These are phyloP conservation scores for Sugiyamaella americana DNA, from an alignment of 805 yeast species.

Conservation along the genomic window DNA sequence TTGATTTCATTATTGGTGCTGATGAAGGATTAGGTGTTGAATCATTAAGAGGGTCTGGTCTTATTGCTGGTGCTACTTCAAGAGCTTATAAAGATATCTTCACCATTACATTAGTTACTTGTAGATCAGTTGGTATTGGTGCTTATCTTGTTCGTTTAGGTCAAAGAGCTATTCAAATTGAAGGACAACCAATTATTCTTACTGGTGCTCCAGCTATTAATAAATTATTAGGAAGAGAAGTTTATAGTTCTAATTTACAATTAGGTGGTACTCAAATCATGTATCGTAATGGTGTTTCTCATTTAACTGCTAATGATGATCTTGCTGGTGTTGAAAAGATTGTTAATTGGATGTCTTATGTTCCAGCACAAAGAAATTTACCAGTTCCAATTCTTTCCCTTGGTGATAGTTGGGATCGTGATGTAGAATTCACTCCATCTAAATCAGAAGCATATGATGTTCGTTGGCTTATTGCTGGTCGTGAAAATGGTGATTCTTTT, in stretches of 20 bases:
- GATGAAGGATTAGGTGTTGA: conserved; percentile 98
- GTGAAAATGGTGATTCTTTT: conserved; percentile 60
- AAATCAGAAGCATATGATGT: conserved; percentile 77
- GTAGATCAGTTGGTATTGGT: conserved; percentile 99
- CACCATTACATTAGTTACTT: conserved; percentile 97
- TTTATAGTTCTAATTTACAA: conserved; percentile 92
- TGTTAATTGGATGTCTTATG: conserved; percentile 90
- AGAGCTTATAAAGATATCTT: conserved; percentile 96
- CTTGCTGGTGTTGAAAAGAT: conserved; percentile 93
- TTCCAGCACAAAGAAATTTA: conserved; percentile 83
- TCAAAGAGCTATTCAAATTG: conserved; percentile 97
- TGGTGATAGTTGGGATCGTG: conserved; percentile 90
- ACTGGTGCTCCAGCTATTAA: conserved; percentile 99
- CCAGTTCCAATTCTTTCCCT: conserved; percentile 83
- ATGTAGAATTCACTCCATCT: conserved; percentile 71
- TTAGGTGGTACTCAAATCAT: conserved; percentile 98
- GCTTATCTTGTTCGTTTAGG: conserved; percentile 97
- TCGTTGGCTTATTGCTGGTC: conserved; percentile 91
- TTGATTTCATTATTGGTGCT: conserved; percentile 82
- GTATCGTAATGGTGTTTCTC: conserved; percentile 98
- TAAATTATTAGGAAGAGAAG: conserved; percentile 94
- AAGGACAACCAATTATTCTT: conserved; percentile 96
- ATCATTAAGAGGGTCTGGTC: conserved; percentile 95
- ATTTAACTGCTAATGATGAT: conserved; percentile 93
- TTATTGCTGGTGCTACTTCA: conserved; percentile 98